Base-by-base conservation (phyloP, 2,329 filamentous ascomycete species). In the Epichloe gansuensis region DNA sequence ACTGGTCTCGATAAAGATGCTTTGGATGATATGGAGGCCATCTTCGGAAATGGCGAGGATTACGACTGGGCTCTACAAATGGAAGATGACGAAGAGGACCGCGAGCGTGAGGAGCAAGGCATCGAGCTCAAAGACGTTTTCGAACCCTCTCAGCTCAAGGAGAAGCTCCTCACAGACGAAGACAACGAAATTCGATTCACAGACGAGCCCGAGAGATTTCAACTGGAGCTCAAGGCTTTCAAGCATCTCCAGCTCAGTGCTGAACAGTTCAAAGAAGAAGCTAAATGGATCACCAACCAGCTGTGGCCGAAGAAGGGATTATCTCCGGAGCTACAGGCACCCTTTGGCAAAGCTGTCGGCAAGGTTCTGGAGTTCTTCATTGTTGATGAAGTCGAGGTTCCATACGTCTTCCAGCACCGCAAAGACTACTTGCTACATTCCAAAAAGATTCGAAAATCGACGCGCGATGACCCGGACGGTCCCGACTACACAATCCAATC, bases 91-190 rank as follows among this genome's bases (percentile, higher is more conserved):
- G 85, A 90, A 58, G 87, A 94, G 58, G 83, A 87, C 47, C 82
- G 85, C 53, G 77, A 86, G 58, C 79, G 83, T 54, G 86, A 88
- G 55, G 87, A 94, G 58, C 87, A 90, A 61, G 84, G 84, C 44
- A 81, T 97, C 42, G 89, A 96, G 68, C 79, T 98, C 56, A 96
- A 97, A 71, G 91, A 98, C 65, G 91, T 98, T 49, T 98, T 98
- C 62, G 93, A 98, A 68, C 93, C 93, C 0, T 95, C 90, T 3
- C 89, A 98, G 66, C 78, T 98, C 40, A 84, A 85, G 52, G 93
- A 98, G 70, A 91, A 89, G 70, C 85, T 97, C 66, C 80, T 98
- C 60, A 98, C 93, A 8, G 93, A 97, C 53, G 89, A 90, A 57
- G 93, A 98, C 66, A 95, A 97, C 66, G 73, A 82, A 53, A 96